A percentile compares a stretch with the other conserved stretches of the same genome.
Conservation (phyloP, 768 basidiomycete species). For the Russula olivacea region DNA sequence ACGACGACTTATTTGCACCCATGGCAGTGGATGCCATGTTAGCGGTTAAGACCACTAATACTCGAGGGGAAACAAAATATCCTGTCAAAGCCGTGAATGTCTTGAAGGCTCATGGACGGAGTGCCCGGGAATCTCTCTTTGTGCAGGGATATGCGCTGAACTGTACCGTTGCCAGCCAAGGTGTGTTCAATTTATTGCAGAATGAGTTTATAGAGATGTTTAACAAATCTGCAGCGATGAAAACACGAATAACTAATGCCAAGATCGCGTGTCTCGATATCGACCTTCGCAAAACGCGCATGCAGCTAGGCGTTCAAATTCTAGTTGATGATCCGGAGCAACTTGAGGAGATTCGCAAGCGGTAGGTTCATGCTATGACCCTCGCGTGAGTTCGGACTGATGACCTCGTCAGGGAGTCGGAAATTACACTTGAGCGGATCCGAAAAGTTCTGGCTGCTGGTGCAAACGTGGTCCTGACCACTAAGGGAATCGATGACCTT, state of each 20-base stretch:
- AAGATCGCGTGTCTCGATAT: constrained; percentile 99
- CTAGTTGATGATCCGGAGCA: constrained; percentile 95
- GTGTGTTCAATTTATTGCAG: constrained; percentile 39
- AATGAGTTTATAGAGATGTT: background rate
- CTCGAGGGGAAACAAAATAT: constrained; percentile 94
- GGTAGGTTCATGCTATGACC: constrained; percentile 42
- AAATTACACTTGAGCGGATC: constrained; percentile 92
- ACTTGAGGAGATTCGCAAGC: constrained; percentile 90
- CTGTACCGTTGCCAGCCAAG: constrained; percentile 98
- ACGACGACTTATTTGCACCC: constrained; percentile 96
- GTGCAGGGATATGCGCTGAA: constrained; percentile 97
- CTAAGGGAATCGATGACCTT: constrained; percentile 97
- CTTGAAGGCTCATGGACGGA: constrained; percentile 94
- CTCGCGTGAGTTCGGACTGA: constrained; percentile 10
- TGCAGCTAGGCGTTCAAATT: constrained; percentile 98
- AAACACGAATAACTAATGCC: constrained; percentile 84
- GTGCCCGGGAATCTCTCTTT: constrained; percentile 89
- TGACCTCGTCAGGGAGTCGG: constrained; percentile 64
- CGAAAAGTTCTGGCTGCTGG: constrained; percentile 94
- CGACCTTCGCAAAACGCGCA: constrained; percentile 91
- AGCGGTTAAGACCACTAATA: constrained; percentile 90
- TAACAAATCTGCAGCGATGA: constrained; percentile 68
- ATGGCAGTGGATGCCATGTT: constrained; percentile 99
- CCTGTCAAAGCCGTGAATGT: constrained; percentile 99
- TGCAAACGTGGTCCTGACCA: constrained; percentile 94